These are phyloP conservation scores for Thraustochytrium sp. DNA, from an alignment of 352 stramenopile species.

Conservation along the genomic window DNA sequence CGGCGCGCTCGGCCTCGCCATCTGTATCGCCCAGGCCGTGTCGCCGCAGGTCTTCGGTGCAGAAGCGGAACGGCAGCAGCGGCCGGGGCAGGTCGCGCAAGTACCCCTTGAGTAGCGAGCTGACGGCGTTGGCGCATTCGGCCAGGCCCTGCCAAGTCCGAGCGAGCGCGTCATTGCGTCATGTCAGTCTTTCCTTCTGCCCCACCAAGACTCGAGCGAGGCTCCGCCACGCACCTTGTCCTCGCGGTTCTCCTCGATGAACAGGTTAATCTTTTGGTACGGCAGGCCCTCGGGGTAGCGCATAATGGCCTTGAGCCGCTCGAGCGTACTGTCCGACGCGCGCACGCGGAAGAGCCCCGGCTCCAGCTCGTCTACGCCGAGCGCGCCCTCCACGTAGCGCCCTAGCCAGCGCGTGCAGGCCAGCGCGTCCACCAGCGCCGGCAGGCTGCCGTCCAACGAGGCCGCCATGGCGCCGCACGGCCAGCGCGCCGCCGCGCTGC, in stretches of 20 bases:
- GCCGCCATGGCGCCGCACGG: too few relatives aligned
- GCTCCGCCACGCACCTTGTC: not conserved
- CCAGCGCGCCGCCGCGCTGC: too few relatives aligned
- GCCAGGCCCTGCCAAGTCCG: not conserved
- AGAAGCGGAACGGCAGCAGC: slow-evolving; percentile 20
- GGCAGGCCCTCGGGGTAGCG: not conserved
- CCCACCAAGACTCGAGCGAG: too few relatives aligned
- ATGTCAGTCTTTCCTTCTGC: too few relatives aligned
- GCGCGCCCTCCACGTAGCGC: not conserved
- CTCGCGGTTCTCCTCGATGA: slow-evolving; percentile 9
- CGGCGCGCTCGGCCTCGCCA: not conserved
- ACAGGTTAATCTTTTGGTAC: slow-evolving; percentile 7
- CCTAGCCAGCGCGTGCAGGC: slow-evolving; percentile 29
- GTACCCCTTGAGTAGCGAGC: slow-evolving; percentile 17
- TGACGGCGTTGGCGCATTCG: slow-evolving; percentile 17
- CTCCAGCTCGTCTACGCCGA: not conserved
- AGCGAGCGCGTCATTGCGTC: too few relatives aligned
- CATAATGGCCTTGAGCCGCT: not conserved
- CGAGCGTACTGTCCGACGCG: not conserved
- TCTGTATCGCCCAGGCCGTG: not conserved
- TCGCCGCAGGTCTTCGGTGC: slow-evolving; percentile 22
- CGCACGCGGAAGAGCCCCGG: slow-evolving; percentile 11
- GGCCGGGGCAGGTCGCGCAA: not conserved
- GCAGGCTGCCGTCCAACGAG: not conserved
- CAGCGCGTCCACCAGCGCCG: slow-evolving; percentile 20